Evolutionary conservation across 2,329 filamentous ascomycete genomes (phyloP).

Genomic region (Helicocarpus griseus): DNA sequence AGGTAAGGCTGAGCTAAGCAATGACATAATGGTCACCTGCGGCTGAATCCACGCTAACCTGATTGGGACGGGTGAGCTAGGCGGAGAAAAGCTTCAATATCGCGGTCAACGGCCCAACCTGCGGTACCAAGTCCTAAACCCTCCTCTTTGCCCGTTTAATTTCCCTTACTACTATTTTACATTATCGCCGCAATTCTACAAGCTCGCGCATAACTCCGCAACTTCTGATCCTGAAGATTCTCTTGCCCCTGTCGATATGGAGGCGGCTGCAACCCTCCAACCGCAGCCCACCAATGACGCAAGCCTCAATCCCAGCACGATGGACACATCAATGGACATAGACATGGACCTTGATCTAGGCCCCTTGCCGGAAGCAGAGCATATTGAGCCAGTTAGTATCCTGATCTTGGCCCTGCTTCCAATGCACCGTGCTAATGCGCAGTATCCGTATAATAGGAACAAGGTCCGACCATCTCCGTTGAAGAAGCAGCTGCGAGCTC

Average conservation of each 20-base stretch:
- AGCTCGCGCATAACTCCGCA: too few relatives aligned
- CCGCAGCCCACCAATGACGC: constrained; percentile 9
- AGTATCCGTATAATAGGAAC: constrained; percentile 1
- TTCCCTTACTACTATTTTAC: not conserved
- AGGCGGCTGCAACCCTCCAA: constrained; percentile 12
- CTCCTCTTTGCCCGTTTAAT: not conserved
- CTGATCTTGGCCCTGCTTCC: not conserved
- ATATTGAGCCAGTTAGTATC: constrained; percentile 18
- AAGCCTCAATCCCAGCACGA: constrained; percentile 10
- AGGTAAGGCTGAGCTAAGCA: too few relatives aligned
- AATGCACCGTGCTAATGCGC: not conserved
- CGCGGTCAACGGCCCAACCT: not conserved
- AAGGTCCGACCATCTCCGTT: not conserved
- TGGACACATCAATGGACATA: constrained; percentile 51
- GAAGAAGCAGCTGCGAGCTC: constrained; percentile 23
- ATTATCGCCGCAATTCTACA: not conserved
- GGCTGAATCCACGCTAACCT: too few relatives aligned
- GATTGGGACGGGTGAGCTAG: not conserved
- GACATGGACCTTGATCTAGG: constrained; percentile 59
- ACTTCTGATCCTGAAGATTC: not conserved
- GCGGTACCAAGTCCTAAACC: not conserved
- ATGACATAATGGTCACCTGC: too few relatives aligned
- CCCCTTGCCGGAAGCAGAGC: constrained; percentile 35
- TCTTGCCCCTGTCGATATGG: constrained; percentile 10
- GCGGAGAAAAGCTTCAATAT: not conserved